These are phyloP conservation scores for Coniosporium apollinis DNA, from an alignment of 495 filamentous ascomycete species.

Conservation along the genomic window DNA sequence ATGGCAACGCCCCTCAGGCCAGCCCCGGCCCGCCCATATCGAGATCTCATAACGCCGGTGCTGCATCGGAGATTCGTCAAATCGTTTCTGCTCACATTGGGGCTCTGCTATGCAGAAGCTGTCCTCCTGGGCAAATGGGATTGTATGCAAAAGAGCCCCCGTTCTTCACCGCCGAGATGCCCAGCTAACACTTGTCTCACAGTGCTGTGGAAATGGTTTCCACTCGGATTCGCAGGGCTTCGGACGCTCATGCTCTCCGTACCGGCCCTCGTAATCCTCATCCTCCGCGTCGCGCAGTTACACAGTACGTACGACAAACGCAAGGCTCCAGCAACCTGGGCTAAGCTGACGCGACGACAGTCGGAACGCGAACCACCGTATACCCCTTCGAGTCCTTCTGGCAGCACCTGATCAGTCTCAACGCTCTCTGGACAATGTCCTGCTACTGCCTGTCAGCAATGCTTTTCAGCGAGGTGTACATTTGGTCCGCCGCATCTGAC, in stretches of 20 bases:
- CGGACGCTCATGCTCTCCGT: slow-evolving; percentile 60
- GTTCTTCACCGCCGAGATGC: no score
- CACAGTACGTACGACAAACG: slow-evolving; percentile 35
- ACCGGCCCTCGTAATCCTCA: slow-evolving; percentile 45
- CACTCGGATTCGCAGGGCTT: slow-evolving; percentile 55
- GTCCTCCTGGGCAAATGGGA: slow-evolving; percentile 53
- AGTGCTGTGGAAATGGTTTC: slow-evolving; percentile 82
- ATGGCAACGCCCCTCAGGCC: slow-evolving; percentile 30
- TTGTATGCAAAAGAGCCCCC: slow-evolving; percentile 22
- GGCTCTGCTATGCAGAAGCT: slow-evolving; percentile 58
- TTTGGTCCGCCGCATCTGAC: slow-evolving; percentile 50
- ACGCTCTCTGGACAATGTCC: slow-evolving; percentile 25
- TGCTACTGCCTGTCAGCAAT: slow-evolving; percentile 50
- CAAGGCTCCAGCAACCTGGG: no score
- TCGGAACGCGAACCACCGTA: slow-evolving; percentile 49
- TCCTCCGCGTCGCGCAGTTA: slow-evolving; percentile 73
- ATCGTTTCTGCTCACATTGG: slow-evolving; percentile 46
- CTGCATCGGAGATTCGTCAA: slow-evolving; percentile 73
- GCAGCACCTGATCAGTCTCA: slow-evolving; percentile 26
- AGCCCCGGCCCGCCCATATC: slow-evolving; percentile 40
- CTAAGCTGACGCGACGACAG: slow-evolving; percentile 12
- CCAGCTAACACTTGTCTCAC: no score
- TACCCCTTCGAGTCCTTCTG: slow-evolving; percentile 48
- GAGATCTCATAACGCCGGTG: slow-evolving; percentile 79
- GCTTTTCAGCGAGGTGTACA: slow-evolving; percentile 68